Percentiles rank a stretch among this genome's conserved stretches.
These are phyloP conservation scores for Pyricularia pennisetigena DNA, from an alignment of 2,329 filamentous ascomycete species.

Conservation along the genomic window DNA sequence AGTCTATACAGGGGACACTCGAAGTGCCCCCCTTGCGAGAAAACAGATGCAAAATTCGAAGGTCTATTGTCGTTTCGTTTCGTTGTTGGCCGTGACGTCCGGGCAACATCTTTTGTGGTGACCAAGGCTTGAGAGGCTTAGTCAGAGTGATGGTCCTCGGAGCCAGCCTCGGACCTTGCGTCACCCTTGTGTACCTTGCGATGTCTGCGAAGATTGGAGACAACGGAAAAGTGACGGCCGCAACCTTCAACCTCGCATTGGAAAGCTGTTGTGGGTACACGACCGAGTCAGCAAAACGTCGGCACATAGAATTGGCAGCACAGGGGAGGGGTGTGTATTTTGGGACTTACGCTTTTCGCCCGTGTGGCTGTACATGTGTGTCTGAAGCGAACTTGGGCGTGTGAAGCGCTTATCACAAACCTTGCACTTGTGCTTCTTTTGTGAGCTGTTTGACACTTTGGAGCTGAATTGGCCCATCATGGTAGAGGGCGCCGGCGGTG, in stretches of 20 bases:
- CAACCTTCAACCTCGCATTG: conserved; percentile 91
- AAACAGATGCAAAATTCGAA: not conserved
- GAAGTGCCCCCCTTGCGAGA: not conserved
- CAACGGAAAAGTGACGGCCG: conserved; percentile 91
- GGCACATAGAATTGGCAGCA: not conserved
- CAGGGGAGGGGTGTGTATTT: not conserved
- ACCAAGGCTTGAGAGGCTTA: conserved; percentile 16
- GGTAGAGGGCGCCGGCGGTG: conserved; percentile 73
- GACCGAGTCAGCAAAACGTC: not conserved
- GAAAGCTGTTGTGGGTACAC: conserved; percentile 55
- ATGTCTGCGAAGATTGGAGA: conserved; percentile 89
- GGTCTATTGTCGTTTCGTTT: not conserved
- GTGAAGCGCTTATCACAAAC: conserved; percentile 98
- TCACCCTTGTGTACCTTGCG: conserved; percentile 92
- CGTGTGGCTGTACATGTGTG: conserved; percentile 97
- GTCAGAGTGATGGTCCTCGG: conserved; percentile 53
- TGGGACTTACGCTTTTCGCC: conserved; percentile 83
- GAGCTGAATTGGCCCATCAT: conserved; percentile 99
- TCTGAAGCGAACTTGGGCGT: conserved; percentile 84
- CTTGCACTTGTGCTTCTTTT: conserved; percentile 99
- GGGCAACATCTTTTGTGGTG: not conserved
- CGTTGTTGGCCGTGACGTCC: not conserved
- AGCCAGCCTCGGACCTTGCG: conserved; percentile 50
- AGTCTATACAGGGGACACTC: not conserved
- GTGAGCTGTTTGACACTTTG: conserved; percentile 87